A percentile compares a stretch with the other conserved stretches of the same genome.
These are phyloP conservation scores for Penstemon newberryi DNA, from an alignment of 257 asterid genomes.

Conservation along the genomic window DNA sequence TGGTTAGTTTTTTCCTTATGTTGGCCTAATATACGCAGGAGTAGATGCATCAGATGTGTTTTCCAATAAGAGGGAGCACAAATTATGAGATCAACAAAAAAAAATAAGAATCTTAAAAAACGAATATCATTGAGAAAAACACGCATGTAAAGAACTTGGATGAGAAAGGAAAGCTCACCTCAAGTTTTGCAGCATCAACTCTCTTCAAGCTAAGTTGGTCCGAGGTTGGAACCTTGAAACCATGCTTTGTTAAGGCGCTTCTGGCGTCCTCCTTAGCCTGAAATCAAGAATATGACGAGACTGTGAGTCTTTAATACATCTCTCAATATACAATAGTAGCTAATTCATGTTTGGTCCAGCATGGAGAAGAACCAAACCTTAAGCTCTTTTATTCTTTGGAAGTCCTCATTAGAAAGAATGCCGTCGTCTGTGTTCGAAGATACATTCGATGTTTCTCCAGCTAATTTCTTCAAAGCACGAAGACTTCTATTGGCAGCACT, in stretches of 20 bases:
- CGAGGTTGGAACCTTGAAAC: conserved; percentile 77
- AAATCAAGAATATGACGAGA: conserved; percentile 13
- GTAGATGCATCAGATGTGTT: conserved; percentile 31
- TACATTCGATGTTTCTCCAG: conserved; percentile 41
- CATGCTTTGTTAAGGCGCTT: conserved; percentile 53
- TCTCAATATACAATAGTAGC: neutral
- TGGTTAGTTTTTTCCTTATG: conserved; percentile 66
- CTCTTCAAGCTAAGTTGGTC: conserved; percentile 72
- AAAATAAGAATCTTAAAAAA: conserved; percentile 6
- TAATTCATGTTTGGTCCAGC: conserved; percentile 18
- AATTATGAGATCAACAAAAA: conserved; percentile 4
- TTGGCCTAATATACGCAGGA: conserved; percentile 54
- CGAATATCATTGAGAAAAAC: neutral
- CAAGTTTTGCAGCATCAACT: conserved; percentile 75
- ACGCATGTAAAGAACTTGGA: neutral
- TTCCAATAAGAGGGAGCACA: neutral
- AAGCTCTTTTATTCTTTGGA: conserved; percentile 79
- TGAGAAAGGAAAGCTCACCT: conserved; percentile 44
- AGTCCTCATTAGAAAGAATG: conserved; percentile 89
- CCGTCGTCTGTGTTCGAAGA: conserved; percentile 56
- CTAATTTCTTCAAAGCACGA: conserved; percentile 78
- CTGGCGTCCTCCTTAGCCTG: conserved; percentile 85
- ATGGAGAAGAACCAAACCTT: conserved; percentile 49
- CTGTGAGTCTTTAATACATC: neutral
- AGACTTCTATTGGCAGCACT: conserved; percentile 66